phyloP scores from a whole-genome alignment of 352 stramenopile species.

The Globisporangium sylvaticum region DNA sequence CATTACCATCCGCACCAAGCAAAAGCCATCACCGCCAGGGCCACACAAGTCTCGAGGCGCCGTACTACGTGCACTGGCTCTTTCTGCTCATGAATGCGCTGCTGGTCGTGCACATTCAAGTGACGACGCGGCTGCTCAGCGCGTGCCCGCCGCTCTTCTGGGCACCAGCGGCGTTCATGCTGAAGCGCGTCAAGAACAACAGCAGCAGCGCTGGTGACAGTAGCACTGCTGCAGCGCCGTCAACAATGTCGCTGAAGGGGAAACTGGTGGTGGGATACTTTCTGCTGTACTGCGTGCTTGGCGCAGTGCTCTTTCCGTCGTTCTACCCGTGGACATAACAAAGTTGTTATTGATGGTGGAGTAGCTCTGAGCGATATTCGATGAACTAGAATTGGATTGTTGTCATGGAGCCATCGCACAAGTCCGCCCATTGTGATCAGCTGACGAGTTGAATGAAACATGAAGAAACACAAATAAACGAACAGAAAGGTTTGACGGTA shows the following conservation, averaged over 20 bases:
- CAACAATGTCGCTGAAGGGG: slow-evolving; percentile 19
- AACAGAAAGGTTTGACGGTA: not conserved
- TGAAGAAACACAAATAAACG: not conserved
- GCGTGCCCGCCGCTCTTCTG: slow-evolving; percentile 81
- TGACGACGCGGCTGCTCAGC: slow-evolving; percentile 74
- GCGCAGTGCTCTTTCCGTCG: slow-evolving; percentile 60
- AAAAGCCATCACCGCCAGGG: not conserved
- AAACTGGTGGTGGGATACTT: slow-evolving; percentile 59
- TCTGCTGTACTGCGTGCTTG: slow-evolving; percentile 64
- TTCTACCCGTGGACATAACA: slow-evolving; percentile 84
- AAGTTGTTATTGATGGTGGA: not conserved
- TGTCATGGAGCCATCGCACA: too few species aligned
- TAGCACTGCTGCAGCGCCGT: not conserved
- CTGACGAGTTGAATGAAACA: not conserved
- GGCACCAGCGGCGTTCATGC: slow-evolving; percentile 39
- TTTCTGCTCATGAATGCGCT: slow-evolving; percentile 78
- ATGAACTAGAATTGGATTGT: too few species aligned
- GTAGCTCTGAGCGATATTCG: too few species aligned
- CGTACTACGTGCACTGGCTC: slow-evolving; percentile 69
- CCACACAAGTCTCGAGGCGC: slow-evolving; percentile 15
- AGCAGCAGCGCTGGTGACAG: not conserved
- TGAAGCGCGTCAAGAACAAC: not conserved
- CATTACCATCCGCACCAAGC: slow-evolving; percentile 11
- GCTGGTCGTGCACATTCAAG: slow-evolving; percentile 83
- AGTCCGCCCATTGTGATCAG: not conserved